Conservation (phyloP, 495 filamentous ascomycete genomes). For the Hypoxylon rickii region DNA sequence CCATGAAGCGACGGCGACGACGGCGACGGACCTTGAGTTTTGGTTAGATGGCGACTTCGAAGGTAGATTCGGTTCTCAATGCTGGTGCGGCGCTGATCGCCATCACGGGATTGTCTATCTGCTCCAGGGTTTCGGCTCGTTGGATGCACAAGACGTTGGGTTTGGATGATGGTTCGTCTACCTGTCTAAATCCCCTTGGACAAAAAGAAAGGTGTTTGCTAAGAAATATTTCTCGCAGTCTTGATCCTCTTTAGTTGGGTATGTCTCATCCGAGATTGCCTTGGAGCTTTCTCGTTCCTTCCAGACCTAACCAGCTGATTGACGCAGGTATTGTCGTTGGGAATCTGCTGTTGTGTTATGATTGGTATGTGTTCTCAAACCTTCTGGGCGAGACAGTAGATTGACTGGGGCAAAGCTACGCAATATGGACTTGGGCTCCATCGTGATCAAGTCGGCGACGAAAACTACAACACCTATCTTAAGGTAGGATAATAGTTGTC, state of each 20-base stretch:
- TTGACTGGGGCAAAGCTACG: conserved; percentile 15
- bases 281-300: background rate
- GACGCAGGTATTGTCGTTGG: conserved; percentile 16
- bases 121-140: conserved; percentile 19
- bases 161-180: conserved; percentile 28
- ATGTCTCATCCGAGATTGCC: background rate
- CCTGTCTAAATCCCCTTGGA: background rate
- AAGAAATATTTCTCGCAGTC: conserved; percentile 16
- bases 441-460: conserved; percentile 14
- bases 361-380: conserved; percentile 1
- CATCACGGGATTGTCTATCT: conserved; percentile 22
- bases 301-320: background rate
- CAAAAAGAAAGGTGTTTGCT: background rate
- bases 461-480: conserved; percentile 14
- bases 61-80: conserved; percentile 1
- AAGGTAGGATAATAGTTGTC: conserved; percentile 7
- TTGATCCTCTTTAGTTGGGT: conserved; percentile 27
- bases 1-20: background rate
- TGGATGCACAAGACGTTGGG: conserved; percentile 24
- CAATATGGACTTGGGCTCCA: conserved; percentile 20
- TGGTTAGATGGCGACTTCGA: conserved; percentile 16
- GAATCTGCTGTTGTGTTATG: conserved; percentile 14
- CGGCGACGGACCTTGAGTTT: background rate
- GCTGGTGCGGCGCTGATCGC: conserved; percentile 20
- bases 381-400: background rate